Conservation (phyloP, 2,329 filamentous ascomycete species). For the Sporothrix euskadiensis region DNA sequence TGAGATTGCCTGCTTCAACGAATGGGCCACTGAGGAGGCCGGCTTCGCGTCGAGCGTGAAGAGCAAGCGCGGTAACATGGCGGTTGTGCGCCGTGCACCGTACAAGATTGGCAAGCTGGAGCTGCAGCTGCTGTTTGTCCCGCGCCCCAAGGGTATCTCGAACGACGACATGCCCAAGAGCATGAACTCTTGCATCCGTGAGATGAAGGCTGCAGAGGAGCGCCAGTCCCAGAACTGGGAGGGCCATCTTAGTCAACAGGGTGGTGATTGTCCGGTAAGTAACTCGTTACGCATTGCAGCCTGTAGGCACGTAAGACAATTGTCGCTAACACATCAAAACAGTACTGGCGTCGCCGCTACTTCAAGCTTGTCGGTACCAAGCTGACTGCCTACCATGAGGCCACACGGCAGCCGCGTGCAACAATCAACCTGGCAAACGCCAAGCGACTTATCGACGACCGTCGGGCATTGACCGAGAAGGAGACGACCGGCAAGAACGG, state of each 20-base stretch:
- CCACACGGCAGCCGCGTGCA: constrained; percentile 89
- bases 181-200: constrained; percentile 94
- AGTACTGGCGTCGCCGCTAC: constrained; percentile 98
- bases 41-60: constrained; percentile 81
- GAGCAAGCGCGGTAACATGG: constrained; percentile 78
- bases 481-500: constrained; percentile 76
- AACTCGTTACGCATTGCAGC: background rate
- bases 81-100: constrained; percentile 79
- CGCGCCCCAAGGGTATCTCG: constrained; percentile 78
- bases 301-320: background rate
- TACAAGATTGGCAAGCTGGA: constrained; percentile 96
- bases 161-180: constrained; percentile 99
- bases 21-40: constrained; percentile 91
- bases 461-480: constrained; percentile 76
- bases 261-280: constrained; percentile 94
- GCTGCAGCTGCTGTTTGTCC: constrained; percentile 90
- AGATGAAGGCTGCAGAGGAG: constrained; percentile 87
- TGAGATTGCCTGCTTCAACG: constrained; percentile 94
- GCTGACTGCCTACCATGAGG: constrained; percentile 93
- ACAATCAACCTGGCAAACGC: constrained; percentile 97
- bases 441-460: constrained; percentile 89
- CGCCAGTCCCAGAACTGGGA: constrained; percentile 77
- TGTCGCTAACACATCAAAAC: constrained; percentile 38
- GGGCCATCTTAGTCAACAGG: constrained; percentile 90
- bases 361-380: constrained; percentile 92